phyloP scores from a whole-genome alignment of 1,284 basidiomycete species.

The Phellopilus nigrolimitatus region DNA sequence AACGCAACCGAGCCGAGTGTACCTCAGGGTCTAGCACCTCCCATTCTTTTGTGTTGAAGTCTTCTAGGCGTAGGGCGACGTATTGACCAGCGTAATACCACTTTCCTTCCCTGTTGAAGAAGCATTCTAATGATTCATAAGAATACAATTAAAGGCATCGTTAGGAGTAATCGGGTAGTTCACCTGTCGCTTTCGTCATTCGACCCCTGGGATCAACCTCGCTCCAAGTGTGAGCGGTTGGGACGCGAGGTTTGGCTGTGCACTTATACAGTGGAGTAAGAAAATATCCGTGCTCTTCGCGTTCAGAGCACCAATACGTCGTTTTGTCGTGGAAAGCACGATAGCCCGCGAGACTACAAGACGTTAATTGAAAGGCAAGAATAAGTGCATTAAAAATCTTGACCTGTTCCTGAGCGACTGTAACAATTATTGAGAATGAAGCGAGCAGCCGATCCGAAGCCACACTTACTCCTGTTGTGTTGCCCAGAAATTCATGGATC shows the following conservation, averaged over 20 bases:
- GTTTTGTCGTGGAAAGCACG: constrained; percentile 60
- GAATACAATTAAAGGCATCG: not conserved
- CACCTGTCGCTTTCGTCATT: constrained; percentile 59
- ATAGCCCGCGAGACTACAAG: constrained; percentile 53
- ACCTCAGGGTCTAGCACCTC: constrained; percentile 60
- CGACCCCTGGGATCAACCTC: constrained; percentile 51
- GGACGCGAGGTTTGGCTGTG: constrained; percentile 65
- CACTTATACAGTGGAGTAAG: constrained; percentile 69
- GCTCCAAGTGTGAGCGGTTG: constrained; percentile 67
- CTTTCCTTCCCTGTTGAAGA: constrained; percentile 68
- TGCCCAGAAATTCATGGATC: constrained; percentile 65
- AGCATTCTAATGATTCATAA: constrained; percentile 50
- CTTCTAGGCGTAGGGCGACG: constrained; percentile 55
- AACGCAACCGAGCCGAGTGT: constrained; percentile 20
- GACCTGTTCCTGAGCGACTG: constrained; percentile 50
- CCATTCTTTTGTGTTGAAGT: constrained; percentile 64
- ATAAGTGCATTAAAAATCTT: constrained; percentile 3
- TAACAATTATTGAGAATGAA: constrained; percentile 8
- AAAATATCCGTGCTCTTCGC: constrained; percentile 74
- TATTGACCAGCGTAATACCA: constrained; percentile 82
- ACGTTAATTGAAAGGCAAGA: constrained; percentile 5
- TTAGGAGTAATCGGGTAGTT: constrained; percentile 15
- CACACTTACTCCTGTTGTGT: constrained; percentile 48
- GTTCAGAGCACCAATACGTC: constrained; percentile 70
- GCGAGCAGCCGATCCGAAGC: not conserved